Base-by-base conservation (phyloP, 805 yeast genomes). In the Kodamaea hsintzibuensis region DNA sequence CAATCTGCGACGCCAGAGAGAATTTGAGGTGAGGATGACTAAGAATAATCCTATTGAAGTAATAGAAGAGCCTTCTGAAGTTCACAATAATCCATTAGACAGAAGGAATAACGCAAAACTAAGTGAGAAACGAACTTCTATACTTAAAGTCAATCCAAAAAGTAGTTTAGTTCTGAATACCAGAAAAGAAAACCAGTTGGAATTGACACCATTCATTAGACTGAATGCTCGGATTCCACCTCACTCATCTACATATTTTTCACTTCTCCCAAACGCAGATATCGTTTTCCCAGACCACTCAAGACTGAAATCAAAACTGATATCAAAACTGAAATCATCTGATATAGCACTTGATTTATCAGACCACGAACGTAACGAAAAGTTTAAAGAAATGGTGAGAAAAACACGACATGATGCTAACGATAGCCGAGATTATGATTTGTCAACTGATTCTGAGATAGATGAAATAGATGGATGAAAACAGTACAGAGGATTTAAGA, bases 341-440 rank as follows among this genome's bases (percentile, higher is more conserved):
- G 35, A 30, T 10, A 30, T 30, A 9, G 10, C 35, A 5, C 56
- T 61, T 46, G 65, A 63, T 43, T 40, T 64, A n/a, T 60, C 66
- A 10, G 67, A 63, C 19, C 59, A 58, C 42, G 67, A 64, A 45
- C 64, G 60, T 42, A 62, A 62, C 40, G 57, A 51, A 13, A 52
- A 49, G 12, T 61, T 62, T 25, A 40, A 51, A 13, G 58, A 57
- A 9, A 59, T 61, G 64, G 22, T 62, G 9, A 42, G 47, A 19
- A 49, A 53, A 33, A 48, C 22, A 22, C 8, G 33, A 35, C 42
- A 44, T 13, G 40, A 42, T 22, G 39, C 47, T 35, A 53, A 57
- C 40, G 55, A 54, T 35, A 56, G 53, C 13, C 45, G 43, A 43
- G 62, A 59, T 2, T 60, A 52, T 35, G 59, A 60, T 44, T 47